Conservation (phyloP, 257 asterid genomes). For the Striga asiatica region DNA sequence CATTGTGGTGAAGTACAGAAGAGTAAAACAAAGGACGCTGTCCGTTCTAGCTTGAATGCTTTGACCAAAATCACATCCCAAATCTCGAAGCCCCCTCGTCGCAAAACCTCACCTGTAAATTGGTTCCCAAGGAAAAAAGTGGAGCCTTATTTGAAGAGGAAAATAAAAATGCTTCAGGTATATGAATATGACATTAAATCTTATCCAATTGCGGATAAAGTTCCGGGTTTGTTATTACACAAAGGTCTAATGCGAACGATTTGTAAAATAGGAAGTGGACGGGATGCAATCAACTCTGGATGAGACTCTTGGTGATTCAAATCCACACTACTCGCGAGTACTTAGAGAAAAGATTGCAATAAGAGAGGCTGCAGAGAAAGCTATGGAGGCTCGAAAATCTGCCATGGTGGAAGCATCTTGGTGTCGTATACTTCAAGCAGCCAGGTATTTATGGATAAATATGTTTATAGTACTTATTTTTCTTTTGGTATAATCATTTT, state of each 20-base stretch:
- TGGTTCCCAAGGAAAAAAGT: slow-evolving; percentile 92
- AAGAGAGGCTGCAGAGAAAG: slow-evolving; percentile 83
- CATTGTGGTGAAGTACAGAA: too few species aligned
- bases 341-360: slow-evolving; percentile 85
- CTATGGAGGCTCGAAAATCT: slow-evolving; percentile 75
- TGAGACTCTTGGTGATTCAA: slow-evolving; percentile 85
- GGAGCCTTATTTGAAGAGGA: slow-evolving; percentile 89
- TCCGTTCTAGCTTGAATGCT: slow-evolving; percentile 40
- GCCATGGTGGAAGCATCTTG: slow-evolving; percentile 96
- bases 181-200: not conserved
- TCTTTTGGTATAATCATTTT: not conserved
- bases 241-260: not conserved
- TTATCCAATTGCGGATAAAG: not conserved
- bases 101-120: slow-evolving; percentile 72
- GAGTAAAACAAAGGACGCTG: slow-evolving; percentile 44
- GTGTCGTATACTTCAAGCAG: slow-evolving; percentile 90
- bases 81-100: slow-evolving; percentile 73
- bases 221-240: not conserved
- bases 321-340: slow-evolving; percentile 79
- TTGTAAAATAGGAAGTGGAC: slow-evolving; percentile 52
- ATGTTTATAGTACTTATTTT: not conserved
- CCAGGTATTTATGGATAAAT: slow-evolving; percentile 33
- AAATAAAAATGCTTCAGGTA: slow-evolving; percentile 86
- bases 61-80: slow-evolving; percentile 70
- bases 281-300: slow-evolving; percentile 92